These are phyloP conservation scores for Neurospora terricola DNA, from an alignment of 495 filamentous ascomycete species.

Conservation along the genomic window DNA sequence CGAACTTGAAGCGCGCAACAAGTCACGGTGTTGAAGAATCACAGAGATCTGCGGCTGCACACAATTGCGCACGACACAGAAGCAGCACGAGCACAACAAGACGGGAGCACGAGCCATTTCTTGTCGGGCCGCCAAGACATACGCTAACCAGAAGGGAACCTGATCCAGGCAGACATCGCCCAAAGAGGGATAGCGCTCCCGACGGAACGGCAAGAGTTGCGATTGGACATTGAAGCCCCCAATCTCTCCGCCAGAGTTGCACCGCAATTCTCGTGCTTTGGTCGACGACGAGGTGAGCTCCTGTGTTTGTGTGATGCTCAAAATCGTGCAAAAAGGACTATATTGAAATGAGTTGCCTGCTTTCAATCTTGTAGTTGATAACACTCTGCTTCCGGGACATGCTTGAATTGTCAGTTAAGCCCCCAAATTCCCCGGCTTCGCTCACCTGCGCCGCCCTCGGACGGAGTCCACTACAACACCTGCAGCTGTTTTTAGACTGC, in stretches of 20 bases:
- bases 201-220: conserved; percentile 3
- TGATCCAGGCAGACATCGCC: neutral
- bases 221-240: neutral
- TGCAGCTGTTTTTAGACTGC: neutral
- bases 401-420: neutral
- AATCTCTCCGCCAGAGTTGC: neutral
- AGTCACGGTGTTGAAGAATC: neutral
- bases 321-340: neutral
- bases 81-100: neutral
- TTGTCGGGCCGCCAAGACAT: neutral
- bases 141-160: neutral
- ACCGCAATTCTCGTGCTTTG: neutral
- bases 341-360: neutral
- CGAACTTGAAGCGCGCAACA: neutral
- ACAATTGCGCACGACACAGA: neutral
- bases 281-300: neutral
- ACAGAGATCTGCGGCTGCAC: neutral
- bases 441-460: neutral
- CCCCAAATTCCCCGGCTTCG: neutral
- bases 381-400: neutral
- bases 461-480: neutral
- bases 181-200: conserved; percentile 3
- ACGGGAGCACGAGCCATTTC: neutral
- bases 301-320: neutral
- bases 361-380: neutral